A percentile compares a stretch with the other conserved stretches of the same genome.
Conservation (phyloP, 768 basidiomycete species). For the Fomitopsis serialis region DNA sequence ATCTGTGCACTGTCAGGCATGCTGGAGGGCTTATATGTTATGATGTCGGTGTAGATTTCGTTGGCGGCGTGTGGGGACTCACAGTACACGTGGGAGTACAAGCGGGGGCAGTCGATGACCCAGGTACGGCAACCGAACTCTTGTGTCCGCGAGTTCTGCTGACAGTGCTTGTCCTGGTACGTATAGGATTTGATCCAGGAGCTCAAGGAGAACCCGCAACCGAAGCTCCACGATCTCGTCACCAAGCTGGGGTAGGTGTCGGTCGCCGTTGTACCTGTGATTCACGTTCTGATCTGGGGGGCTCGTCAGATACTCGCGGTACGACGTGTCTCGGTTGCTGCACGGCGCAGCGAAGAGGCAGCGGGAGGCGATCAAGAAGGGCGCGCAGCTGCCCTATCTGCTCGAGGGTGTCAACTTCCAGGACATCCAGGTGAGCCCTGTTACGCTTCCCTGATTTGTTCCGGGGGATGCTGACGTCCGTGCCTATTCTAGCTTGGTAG, state of each 20-base stretch:
- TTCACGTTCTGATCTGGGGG: not conserved
- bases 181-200: not conserved
- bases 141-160: not conserved
- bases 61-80: constrained; percentile 2
- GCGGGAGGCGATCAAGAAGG: not conserved
- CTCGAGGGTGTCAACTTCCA: not conserved
- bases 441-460: not conserved
- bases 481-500: not conserved
- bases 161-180: not conserved
- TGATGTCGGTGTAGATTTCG: constrained; percentile 1
- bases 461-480: not conserved
- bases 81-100: constrained; percentile 1
- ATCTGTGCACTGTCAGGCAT: not conserved
- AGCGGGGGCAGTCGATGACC: not conserved
- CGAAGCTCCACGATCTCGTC: not conserved
- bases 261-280: not conserved
- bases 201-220: not conserved
- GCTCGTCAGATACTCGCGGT: not conserved
- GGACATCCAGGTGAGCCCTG: not conserved
- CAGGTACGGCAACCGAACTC: not conserved
- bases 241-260: not conserved
- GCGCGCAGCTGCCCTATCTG: not conserved
- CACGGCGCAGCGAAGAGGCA: not conserved
- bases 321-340: not conserved
- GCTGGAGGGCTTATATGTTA: not conserved